Evolutionary conservation across 352 stramenopile genomes (phyloP), one percentile per base, ranked within the genome.

Genomic region (Phytophthora pluvialis): DNA sequence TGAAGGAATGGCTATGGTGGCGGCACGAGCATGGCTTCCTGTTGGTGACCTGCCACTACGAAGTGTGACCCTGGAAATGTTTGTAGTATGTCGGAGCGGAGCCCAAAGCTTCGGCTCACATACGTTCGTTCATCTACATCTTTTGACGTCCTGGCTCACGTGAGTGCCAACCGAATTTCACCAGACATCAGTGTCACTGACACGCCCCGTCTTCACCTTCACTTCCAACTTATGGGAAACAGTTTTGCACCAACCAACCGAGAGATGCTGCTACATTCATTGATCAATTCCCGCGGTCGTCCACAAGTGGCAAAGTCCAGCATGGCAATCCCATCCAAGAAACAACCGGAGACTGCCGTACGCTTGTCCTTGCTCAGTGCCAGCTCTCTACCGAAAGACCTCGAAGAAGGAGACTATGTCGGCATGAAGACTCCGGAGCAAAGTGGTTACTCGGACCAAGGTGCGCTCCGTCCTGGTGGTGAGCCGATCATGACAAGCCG

Each of bases 391-490:
- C 45, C 45, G 16, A 72, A 75, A 53, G 62, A 69, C 38, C 43
- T 72, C 15, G 56, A 72, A 43, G 64, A 70, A 43, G 64, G 64
- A 28, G 59, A 50, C 32, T 73, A 61, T 45, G 40, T 60, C 4
- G 59, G 52, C 4, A 38, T 32, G 4, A 77, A 77, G 44, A 77
- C 64, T 9, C 73, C 69, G 3, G 71, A 81, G 18, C 49, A 71
- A 15, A 66, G 40, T 53, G 62, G 42, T 0, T 61, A 70, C 33
- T 56, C 55, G 5, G 75, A 80, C 12, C 73, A 74, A 16, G 77
- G 77, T 16, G 77, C 77, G 2, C 50, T 86, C 13, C 77, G 74
- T 33, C 53, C 66, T 18, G 77, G 77, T 36, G 75, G 70, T 25
- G 68, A 70, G 3, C 70, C 74, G 12, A 42, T 60, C 25, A 73